Evolutionary conservation across 495 filamentous ascomycete species (phyloP).

Genomic region (Hypomontagnella monticulosa): DNA sequence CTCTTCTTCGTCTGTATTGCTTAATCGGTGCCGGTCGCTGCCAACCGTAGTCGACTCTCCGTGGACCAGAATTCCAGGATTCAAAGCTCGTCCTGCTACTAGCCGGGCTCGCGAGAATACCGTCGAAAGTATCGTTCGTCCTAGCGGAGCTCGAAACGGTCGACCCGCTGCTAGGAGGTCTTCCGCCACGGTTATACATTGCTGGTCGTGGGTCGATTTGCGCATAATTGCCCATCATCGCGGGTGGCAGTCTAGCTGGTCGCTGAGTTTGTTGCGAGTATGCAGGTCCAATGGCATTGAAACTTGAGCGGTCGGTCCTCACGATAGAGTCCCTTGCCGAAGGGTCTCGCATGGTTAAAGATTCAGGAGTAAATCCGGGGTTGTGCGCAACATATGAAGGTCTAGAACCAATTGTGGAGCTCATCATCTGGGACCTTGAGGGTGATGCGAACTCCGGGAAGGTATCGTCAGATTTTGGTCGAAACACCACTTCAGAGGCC

Average conservation of each 20-base stretch:
- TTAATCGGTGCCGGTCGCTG: slow-evolving; percentile 53
- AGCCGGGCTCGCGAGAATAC: slow-evolving; percentile 42
- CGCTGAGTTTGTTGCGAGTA: slow-evolving; percentile 28
- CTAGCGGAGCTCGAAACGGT: slow-evolving; percentile 39
- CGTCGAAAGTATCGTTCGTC: slow-evolving; percentile 46
- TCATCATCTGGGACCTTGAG: slow-evolving; percentile 11
- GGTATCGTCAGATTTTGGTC: slow-evolving; percentile 31
- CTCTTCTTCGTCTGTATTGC: slow-evolving; percentile 47
- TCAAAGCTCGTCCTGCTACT: slow-evolving; percentile 57
- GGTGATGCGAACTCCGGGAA: slow-evolving; percentile 21
- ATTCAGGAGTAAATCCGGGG: slow-evolving; percentile 29
- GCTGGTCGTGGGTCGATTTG: slow-evolving; percentile 43
- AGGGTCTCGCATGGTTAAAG: slow-evolving; percentile 23
- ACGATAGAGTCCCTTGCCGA: slow-evolving; percentile 6
- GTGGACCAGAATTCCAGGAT: slow-evolving; percentile 45
- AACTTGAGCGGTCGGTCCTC: slow-evolving; percentile 33
- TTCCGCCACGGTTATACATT: slow-evolving; percentile 32
- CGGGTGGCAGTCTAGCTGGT: slow-evolving; percentile 28
- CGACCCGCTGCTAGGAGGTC: slow-evolving; percentile 37
- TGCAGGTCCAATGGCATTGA: slow-evolving; percentile 30
- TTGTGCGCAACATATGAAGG: slow-evolving; percentile 26
- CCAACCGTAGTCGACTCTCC: slow-evolving; percentile 46
- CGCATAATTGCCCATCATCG: slow-evolving; percentile 45
- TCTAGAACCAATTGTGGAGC: slow-evolving; percentile 25
- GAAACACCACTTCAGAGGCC: slow-evolving; percentile 23